Base-by-base conservation (phyloP, 257 asterid genomes). In the Capsicum chinense region DNA sequence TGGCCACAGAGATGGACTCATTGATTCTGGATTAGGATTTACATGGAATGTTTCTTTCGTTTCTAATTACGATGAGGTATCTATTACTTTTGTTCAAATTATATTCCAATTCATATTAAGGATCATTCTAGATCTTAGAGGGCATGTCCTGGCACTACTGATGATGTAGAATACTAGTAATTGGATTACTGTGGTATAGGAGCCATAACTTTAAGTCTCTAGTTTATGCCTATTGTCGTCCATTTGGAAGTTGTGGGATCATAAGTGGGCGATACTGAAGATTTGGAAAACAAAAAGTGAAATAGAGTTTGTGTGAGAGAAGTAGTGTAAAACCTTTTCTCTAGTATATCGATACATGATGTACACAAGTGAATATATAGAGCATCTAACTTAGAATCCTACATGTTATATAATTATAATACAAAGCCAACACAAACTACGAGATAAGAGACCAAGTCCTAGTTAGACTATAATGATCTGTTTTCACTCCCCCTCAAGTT, bases 301-400 rank as follows among this genome's bases (percentile, higher is more conserved):
- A 54, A 54, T 73, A 60, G 39, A 73, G 80, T 14, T 48, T 73
- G 80, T 73, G 39, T 10, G 37, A 73, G 80, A 39, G 47, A 54
- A 73, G 7, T 39, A 73, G 80, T 26, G 33, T 26, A 26, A 26
- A 26, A 26, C 33, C 33, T 26, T 26, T 26, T 26, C 33, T 26
- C 33, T 26, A 26, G 33, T 26, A 26, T 26, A 26, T 26, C 33
- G 1, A 26, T 26, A 26, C 33, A 26, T 0, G 33, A 26, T 26
- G 33, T 26, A 26, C 33, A 26, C 33, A 26, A 26, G 33, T 26
- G 33, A 26, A 26, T 26, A 26, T 26, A 26, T 26, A 26, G 33
- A 26, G 33, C 33, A 26, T 26, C 33, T 26, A 26, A 26, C 0
- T 1, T 26, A 26, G 33, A 26, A 1, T 26, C 33, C 33, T 26